A percentile compares a stretch with the other conserved stretches of the same genome.
Conservation (phyloP, 1,284 basidiomycete genomes). For the Fomitopsis betulina region DNA sequence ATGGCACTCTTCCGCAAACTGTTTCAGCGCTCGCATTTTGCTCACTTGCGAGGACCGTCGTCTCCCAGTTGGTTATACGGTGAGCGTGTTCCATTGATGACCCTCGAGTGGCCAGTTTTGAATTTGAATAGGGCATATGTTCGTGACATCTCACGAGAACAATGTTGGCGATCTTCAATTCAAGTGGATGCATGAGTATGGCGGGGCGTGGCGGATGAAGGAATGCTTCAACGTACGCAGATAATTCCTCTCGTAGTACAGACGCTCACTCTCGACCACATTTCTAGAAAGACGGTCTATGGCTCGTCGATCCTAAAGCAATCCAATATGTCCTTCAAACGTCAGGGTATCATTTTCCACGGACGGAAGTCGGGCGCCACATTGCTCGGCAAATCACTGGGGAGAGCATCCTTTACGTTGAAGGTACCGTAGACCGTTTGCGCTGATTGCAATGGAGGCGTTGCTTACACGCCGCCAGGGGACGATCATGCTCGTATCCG, state of each 20-base stretch:
- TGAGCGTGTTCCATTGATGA: not conserved
- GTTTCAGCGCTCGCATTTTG: conserved; percentile 9
- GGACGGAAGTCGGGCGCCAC: conserved; percentile 21
- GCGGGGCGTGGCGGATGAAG: conserved; percentile 24
- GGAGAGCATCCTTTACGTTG: conserved; percentile 26
- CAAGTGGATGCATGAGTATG: conserved; percentile 28
- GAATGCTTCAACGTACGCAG: conserved; percentile 22
- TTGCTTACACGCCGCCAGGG: conserved; percentile 21
- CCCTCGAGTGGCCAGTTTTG: not conserved
- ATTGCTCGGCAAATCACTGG: conserved; percentile 25
- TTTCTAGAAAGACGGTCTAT: conserved; percentile 19
- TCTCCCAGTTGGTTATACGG: conserved; percentile 17
- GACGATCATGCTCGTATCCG: conserved; percentile 36
- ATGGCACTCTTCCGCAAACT: conserved; percentile 5
- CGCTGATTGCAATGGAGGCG: not conserved
- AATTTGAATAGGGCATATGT: conserved; percentile 20
- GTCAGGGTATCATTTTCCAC: conserved; percentile 32
- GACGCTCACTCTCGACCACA: not conserved
- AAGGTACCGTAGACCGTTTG: not conserved
- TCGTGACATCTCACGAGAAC: conserved; percentile 18
- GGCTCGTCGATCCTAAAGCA: conserved; percentile 33
- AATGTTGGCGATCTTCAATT: conserved; percentile 29
- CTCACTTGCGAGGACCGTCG: conserved; percentile 17
- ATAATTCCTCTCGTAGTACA: not conserved
- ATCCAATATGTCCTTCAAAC: conserved; percentile 34